Evolutionary conservation across 2,329 filamentous ascomycete genomes (phyloP), one percentile per base, ranked within the genome.

Genomic region (Zopfia rhizophila): DNA sequence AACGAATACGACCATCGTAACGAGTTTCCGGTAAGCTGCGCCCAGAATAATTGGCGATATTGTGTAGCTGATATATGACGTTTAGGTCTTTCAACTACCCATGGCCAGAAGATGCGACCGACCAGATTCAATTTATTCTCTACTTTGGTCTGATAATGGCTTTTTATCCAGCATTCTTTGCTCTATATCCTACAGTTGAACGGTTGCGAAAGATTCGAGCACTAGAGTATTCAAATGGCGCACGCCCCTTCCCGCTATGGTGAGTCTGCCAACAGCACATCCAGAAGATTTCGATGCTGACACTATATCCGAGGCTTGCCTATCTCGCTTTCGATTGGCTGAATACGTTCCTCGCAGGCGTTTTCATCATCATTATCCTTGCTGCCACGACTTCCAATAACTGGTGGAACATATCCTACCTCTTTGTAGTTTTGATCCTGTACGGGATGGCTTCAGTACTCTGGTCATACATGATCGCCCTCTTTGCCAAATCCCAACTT

Each of bases 201-300:
- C 82, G 90, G 16, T 78, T 90, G 5, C 79, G 84, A 29, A 88
- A 90, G 50, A 89, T 97, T 12, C 83, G 91, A 31, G 87, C 88
- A 8, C 77, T 96, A 19, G 87, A 96, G 65, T 96, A 95, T 72
- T 93, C 89, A 28, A 96, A 96, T 63, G 91, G 92, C 28, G 90
- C 96, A 23, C 81, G 89, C 7, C 86, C 89, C 0, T 74, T 89
- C 12, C 89, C 91, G 1, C 78, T 96, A 1, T 97, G 92, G 91
- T 49, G 40, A 12, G 53, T 35, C 16, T 48, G 8, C 35, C 40
- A n/a, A 44, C n/a, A 18, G 8, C 8, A 5, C 10, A 4, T n/a
- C 22, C 6, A 4, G 28, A 51, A 37, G 37, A 14, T 33, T 12
- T 33, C 13, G 6, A 16, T 14, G 11, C 14, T 7, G 17, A 10